Percentiles rank a stretch among this genome's conserved stretches.
Evolutionary conservation across 2,329 filamentous ascomycete species (phyloP).

Genomic region (Verticillium albo-atrum): DNA sequence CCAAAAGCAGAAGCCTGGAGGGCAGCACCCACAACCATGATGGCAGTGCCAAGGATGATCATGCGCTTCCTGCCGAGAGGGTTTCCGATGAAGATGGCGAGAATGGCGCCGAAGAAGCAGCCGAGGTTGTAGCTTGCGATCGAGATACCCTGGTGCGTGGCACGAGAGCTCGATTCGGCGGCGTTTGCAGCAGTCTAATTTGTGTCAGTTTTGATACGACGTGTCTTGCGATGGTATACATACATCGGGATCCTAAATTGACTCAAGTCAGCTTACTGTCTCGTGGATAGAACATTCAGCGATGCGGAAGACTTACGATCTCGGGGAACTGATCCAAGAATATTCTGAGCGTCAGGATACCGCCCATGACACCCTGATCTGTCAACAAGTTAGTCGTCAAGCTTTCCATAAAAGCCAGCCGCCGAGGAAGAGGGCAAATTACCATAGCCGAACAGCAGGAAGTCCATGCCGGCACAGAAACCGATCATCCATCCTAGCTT

Average conservation of each 20-base stretch:
- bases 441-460: constrained; percentile 59
- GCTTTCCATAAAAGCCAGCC: not conserved
- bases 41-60: constrained; percentile 33
- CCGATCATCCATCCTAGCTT: constrained; percentile 65
- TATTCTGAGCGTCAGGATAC: constrained; percentile 63
- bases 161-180: constrained; percentile 33
- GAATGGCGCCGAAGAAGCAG: constrained; percentile 47
- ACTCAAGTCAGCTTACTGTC: not conserved
- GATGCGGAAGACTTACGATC: constrained; percentile 22
- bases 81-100: constrained; percentile 21
- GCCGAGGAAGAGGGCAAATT: constrained; percentile 3
- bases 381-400: constrained; percentile 25
- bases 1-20: constrained; percentile 39
- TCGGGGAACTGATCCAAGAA: constrained; percentile 53
- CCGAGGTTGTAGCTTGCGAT: constrained; percentile 56
- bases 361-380: constrained; percentile 75
- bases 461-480: constrained; percentile 68
- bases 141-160: constrained; percentile 49
- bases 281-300: not conserved
- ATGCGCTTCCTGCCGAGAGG: constrained; percentile 38
- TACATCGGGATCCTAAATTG: not conserved
- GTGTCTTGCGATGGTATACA: not conserved
- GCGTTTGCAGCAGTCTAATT: constrained; percentile 21
- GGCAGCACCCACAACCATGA: constrained; percentile 40
- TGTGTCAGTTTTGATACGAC: not conserved